These are phyloP conservation scores for Hymenoscyphus fructigenus DNA, from an alignment of 2,329 filamentous ascomycete species.

Conservation along the genomic window DNA sequence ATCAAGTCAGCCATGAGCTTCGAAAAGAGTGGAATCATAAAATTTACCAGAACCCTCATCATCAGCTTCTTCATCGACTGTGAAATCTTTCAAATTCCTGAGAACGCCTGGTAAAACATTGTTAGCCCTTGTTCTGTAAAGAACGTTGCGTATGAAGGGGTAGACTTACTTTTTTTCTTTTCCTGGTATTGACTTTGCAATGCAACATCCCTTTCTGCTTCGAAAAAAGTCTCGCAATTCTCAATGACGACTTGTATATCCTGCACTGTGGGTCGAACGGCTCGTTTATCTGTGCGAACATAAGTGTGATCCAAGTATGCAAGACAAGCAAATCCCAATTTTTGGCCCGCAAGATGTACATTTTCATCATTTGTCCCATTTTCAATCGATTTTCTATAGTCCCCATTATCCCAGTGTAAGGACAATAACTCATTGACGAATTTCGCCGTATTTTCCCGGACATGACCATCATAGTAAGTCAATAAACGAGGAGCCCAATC, in stretches of 20 bases:
- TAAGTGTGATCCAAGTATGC: slow-evolving; percentile 34
- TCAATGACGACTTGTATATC: slow-evolving; percentile 32
- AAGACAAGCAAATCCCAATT: slow-evolving; percentile 32
- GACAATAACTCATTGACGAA: slow-evolving; percentile 30
- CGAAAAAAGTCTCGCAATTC: slow-evolving; percentile 28
- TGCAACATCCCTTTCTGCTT: slow-evolving; percentile 23
- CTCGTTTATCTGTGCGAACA: slow-evolving; percentile 29
- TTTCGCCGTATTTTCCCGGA: slow-evolving; percentile 44
- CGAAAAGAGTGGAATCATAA: neutral
- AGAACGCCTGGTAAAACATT: slow-evolving; percentile 27
- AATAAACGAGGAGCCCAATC: slow-evolving; percentile 53
- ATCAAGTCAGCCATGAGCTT: neutral
- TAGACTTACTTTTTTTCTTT: slow-evolving; percentile 24
- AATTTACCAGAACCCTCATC: slow-evolving; percentile 41
- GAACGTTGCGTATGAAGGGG: neutral
- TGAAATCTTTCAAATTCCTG: slow-evolving; percentile 31
- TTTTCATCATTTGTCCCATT: slow-evolving; percentile 19
- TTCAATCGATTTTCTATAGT: slow-evolving; percentile 17
- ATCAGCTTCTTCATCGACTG: slow-evolving; percentile 40
- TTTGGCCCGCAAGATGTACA: slow-evolving; percentile 22
- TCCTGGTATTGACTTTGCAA: slow-evolving; percentile 19
- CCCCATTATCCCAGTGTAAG: slow-evolving; percentile 16
- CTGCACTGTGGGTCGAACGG: slow-evolving; percentile 29
- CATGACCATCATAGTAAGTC: slow-evolving; percentile 46
- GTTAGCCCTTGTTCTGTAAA: neutral